Evolutionary conservation across 345 rosid species (phyloP), one percentile per base, ranked within the genome.

Genomic region (Citrus sp.): DNA sequence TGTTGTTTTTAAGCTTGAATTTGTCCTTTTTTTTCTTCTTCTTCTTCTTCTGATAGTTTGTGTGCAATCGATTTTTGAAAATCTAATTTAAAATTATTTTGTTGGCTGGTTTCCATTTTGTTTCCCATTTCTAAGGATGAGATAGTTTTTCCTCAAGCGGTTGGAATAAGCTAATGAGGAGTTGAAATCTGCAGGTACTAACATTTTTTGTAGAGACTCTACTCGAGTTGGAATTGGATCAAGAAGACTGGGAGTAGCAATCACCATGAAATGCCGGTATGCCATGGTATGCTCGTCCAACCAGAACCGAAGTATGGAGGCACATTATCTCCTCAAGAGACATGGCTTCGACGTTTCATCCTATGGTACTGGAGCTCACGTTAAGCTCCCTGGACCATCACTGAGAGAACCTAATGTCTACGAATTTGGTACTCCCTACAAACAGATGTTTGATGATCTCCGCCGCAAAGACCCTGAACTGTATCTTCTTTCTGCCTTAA

Each of bases 341-440:
- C 92, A 96, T 37, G 93, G 95, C n/a, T 91, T 92, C 72, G 97
- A 94, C 61, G 99, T 92, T n/a, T 83, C 90, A 24, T 95, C 97
- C n/a, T 93, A 95, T 80, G 98, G 99, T 18, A 93, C 99, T 3
- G 98, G 98, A 49, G 83, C 93, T 77, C 97, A 95, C 77, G 98
- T 93, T 12, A 94, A 92, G 82, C 90, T 93, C 79, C 98, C 98
- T 22, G 97, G 98, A 30, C 95, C 98, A 7, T 95, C 98, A 40
- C 84, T 88, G 3, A 87, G 97, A 75, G 98, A 92, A 82, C 97
- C 97, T 2, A 95, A 96, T 63, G 95, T 94, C 82, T 94, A 96
- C 84, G 97, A 96, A 3, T 96, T 94, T 60, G 98, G 99, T 46
- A 94, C 98, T 64, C 99, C 98, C 28, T 96, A 96, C 88, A 91